A percentile compares a stretch with the other conserved stretches of the same genome.
Evolutionary conservation across 768 basidiomycete species (phyloP).

Genomic region (Leccinum uliginosum): DNA sequence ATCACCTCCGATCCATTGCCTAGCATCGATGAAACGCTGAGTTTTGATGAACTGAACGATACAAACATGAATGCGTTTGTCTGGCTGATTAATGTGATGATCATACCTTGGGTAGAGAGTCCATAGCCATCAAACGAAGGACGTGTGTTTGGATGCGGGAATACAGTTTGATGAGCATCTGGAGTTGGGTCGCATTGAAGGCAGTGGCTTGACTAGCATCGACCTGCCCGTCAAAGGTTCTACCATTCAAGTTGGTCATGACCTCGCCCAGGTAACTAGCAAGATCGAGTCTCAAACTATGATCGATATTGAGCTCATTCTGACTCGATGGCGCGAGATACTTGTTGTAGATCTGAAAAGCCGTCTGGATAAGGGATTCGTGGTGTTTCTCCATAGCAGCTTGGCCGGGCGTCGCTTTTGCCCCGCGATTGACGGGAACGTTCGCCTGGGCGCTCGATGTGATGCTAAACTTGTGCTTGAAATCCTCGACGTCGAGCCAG

Average conservation of each 20-base stretch:
- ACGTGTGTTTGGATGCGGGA: constrained; percentile 96
- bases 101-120: constrained; percentile 93
- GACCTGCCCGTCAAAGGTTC: constrained; percentile 72
- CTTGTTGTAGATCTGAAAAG: constrained; percentile 89
- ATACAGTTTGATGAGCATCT: constrained; percentile 89
- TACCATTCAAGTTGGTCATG: constrained; percentile 72
- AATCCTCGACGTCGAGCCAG: constrained; percentile 96
- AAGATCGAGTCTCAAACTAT: constrained; percentile 90
- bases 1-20: constrained; percentile 75
- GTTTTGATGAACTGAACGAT: constrained; percentile 78
- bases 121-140: constrained; percentile 96
- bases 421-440: constrained; percentile 35
- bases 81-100: constrained; percentile 1
- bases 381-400: constrained; percentile 97
- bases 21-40: constrained; percentile 71
- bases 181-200: constrained; percentile 93
- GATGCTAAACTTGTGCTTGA: constrained; percentile 93
- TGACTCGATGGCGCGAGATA: constrained; percentile 95
- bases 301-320: constrained; percentile 97
- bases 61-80: constrained; percentile 8
- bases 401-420: constrained; percentile 62
- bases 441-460: constrained; percentile 86
- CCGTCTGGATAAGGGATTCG: constrained; percentile 89
- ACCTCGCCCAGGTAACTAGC: constrained; percentile 91
- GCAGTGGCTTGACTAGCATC: constrained; percentile 76